Evolutionary conservation across 2,329 filamentous ascomycete species (phyloP), one percentile per base, ranked within the genome.

Genomic region (Hypomyces rosellus): DNA sequence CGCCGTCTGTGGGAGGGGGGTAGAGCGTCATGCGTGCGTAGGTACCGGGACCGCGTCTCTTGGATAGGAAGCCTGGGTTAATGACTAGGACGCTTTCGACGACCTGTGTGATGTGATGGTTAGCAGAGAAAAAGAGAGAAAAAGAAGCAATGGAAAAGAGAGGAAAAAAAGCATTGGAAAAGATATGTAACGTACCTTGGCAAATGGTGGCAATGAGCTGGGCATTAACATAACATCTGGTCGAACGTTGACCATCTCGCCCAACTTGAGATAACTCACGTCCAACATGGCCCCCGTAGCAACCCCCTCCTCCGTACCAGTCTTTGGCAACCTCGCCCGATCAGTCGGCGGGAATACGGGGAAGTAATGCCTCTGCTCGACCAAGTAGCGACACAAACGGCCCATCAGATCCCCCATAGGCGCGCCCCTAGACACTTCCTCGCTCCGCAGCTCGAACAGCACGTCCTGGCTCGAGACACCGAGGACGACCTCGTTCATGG

Each of bases 281-380:
- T 99, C 93, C 46, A 97, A 66, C 74, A 86, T 84, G 1, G 89
- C 83, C 0, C 91, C 91, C 0, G 86, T 84, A 4, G 81, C 82
- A 36, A 80, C 60, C 1, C 78, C 80, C 52, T 78, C 75, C 15
- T 72, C 74, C 2, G 78, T 80, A 1, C 82, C 83, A 1, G 82
- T 81, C 64, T 79, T 85, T 30, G 85, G 82, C 49, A 89, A 70
- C 57, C 73, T 81, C 51, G 81, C 76, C 45, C 90, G 77, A 46
- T 86, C 82, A 12, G 84, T 78, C 0, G 92, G 84, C 5, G 93
- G 93, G 63, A 91, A 96, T 1, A 97, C 70, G 0, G 93, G 93
- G 61, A 89, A 89, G 68, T 91, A 97, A 63, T 93, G 90, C 6
- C 91, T 76, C 70, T 97, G 93, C 68, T 96, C 87, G 51, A 99